Percentiles rank a stretch among this genome's conserved stretches.
phyloP scores from a whole-genome alignment of 2,329 filamentous ascomycete genomes.

The Zasmidium cellare region DNA sequence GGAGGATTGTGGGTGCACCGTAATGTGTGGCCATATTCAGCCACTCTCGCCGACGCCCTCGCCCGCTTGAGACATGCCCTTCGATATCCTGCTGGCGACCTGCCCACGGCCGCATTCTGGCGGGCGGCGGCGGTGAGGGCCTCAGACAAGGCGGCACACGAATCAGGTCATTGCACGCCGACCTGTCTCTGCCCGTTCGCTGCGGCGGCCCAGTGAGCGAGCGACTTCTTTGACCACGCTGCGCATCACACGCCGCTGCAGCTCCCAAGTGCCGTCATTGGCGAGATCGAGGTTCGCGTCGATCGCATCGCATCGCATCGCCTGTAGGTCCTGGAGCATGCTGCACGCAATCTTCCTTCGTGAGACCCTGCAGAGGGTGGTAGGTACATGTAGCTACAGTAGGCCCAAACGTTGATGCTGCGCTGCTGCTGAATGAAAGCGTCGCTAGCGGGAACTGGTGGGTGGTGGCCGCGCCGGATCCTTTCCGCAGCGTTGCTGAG shows the following conservation, averaged over 20 bases:
- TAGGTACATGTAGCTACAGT: not conserved
- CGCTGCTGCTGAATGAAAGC: not conserved
- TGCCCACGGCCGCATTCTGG: slow-evolving; percentile 14
- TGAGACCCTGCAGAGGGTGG: not conserved
- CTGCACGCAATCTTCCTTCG: slow-evolving; percentile 17
- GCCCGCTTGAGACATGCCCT: slow-evolving; percentile 11
- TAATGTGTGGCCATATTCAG: slow-evolving; percentile 11
- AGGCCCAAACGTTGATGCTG: not conserved
- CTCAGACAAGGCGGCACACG: slow-evolving; percentile 10
- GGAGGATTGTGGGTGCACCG: slow-evolving; percentile 2
- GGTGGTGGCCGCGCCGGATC: not conserved
- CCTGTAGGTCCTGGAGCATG: no score
- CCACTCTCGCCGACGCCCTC: slow-evolving; percentile 15
- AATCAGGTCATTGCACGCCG: slow-evolving; percentile 20
- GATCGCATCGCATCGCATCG: slow-evolving; percentile 1
- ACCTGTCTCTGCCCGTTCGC: slow-evolving; percentile 5
- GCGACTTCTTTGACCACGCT: slow-evolving; percentile 9
- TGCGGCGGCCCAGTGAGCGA: slow-evolving; percentile 8
- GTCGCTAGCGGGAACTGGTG: not conserved
- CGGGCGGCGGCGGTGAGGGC: slow-evolving; percentile 8
- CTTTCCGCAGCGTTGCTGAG: not conserved
- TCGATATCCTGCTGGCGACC: slow-evolving; percentile 3
- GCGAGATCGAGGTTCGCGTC: slow-evolving; percentile 10
- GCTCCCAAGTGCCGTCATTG: slow-evolving; percentile 13
- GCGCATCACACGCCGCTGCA: slow-evolving; percentile 19